Conservation (phyloP, 2,329 filamentous ascomycete species). For the Passalora sequoiae region DNA sequence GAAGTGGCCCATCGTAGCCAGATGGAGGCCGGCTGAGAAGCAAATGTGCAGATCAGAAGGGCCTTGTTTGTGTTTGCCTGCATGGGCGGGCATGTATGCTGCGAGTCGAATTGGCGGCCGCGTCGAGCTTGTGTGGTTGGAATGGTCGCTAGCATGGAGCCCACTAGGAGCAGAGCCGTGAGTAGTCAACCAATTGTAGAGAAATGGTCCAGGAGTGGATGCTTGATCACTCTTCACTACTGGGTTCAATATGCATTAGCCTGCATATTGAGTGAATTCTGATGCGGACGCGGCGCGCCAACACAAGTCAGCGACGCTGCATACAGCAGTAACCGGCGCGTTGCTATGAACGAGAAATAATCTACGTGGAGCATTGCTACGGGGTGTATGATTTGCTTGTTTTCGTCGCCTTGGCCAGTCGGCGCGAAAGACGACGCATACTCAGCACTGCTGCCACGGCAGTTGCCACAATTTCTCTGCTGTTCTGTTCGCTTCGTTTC, state of each 20-base stretch:
- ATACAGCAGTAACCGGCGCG: not conserved
- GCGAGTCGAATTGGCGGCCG: not conserved
- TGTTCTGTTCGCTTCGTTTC: not conserved
- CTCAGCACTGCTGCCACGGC: not conserved
- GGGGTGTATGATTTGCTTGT: not conserved
- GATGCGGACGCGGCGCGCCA: not conserved
- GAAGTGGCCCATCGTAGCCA: not conserved
- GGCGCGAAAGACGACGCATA: not conserved
- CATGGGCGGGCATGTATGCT: too few species aligned
- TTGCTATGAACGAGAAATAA: too few species aligned
- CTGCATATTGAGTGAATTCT: not conserved
- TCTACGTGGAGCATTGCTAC: not conserved
- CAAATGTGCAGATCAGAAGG: not conserved
- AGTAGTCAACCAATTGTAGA: not conserved
- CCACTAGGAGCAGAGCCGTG: not conserved
- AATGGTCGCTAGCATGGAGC: not conserved
- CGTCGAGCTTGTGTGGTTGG: not conserved
- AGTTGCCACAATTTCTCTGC: not conserved
- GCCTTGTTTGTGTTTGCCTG: not conserved
- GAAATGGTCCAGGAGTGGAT: not conserved
- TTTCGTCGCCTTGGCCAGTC: not conserved
- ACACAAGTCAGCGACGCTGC: not conserved
- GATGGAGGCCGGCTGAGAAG: not conserved
- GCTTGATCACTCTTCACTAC: not conserved
- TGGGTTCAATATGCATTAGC: slow-evolving; percentile 2